Base-by-base conservation (phyloP, 306 rosid species). In the Cucurbita pepo region DNA sequence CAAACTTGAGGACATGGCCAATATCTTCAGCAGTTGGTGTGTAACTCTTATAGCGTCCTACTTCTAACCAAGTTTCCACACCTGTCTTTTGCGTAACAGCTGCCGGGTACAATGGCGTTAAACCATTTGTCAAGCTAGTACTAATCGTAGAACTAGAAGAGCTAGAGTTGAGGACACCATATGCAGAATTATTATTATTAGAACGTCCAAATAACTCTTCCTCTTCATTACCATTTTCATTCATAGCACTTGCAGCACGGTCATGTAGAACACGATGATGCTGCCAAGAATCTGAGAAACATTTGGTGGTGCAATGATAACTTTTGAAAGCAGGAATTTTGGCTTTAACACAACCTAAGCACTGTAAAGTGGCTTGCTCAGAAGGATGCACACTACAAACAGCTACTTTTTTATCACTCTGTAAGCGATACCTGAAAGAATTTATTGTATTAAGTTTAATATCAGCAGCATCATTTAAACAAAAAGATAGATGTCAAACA, bases 251-350 rank as follows among this genome's bases (percentile, higher is more conserved):
- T 41, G 97, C 89, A 75, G 97, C 97, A 67, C 97, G 96, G 55
- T 95, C 99, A 82, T 95, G 99, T 77, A 95, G 79, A 70, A 83
- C 90, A 75, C 97, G 99, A 56, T 95, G 99, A 83, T 91, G 97
- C 79, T 89, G 99, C 99, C 99, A 95, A 44, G 96, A 96, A 78
- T 95, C 97, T 10, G 92, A 85, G 82, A 95, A 95, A 80, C 99
- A 95, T 82, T 88, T 91, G 10, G 96, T 76, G 15, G 95, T 78
- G 88, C 99, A 95, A 71, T 95, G 99, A 60, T 88, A 95, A 79
- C 99, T 95, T 82, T 89, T 95, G 77, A 94, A 75, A 56, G 82
- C 84, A 61, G 96, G 97, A 71, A 95, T 60, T 84, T 82, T 91
- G 75, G 88, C 95, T 84, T 91, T 95, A 34, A 84, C 79, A 81